Percentiles rank a stretch among this genome's conserved stretches.
Evolutionary conservation across 306 rosid genomes (phyloP).

Genomic region (Vigna mungo): DNA sequence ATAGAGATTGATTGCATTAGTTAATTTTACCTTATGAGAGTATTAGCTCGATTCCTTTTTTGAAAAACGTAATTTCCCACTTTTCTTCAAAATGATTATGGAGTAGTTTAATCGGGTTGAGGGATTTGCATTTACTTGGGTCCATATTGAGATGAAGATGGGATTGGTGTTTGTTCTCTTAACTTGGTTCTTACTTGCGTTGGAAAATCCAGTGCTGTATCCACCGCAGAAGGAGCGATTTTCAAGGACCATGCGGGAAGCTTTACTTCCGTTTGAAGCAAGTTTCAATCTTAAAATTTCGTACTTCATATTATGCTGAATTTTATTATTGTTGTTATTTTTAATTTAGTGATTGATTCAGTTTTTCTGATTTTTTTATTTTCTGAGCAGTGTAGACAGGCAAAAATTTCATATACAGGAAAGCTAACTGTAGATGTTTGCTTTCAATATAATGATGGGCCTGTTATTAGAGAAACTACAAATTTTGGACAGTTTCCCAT

Average conservation of each 20-base stretch:
- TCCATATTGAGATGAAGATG: neutral
- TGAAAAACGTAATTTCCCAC: too few relatives aligned
- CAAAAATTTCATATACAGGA: constrained; percentile 75
- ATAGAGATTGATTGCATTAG: neutral
- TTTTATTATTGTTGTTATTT: neutral
- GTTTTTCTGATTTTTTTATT: constrained; percentile 1
- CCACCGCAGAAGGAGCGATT: constrained; percentile 59
- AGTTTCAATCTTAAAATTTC: constrained; percentile 43
- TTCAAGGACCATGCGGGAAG: neutral
- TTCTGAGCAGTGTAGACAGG: constrained; percentile 81
- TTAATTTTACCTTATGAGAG: neutral
- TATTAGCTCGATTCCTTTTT: neutral
- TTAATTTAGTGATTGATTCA: constrained; percentile 32
- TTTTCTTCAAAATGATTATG: neutral
- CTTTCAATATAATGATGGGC: constrained; percentile 59
- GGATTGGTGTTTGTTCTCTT: constrained; percentile 57
- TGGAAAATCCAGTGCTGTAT: constrained; percentile 60
- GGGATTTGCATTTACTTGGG: neutral
- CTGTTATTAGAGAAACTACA: constrained; percentile 55
- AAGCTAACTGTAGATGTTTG: constrained; percentile 63
- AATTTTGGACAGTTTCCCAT: constrained; percentile 80
- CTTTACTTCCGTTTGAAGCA: constrained; percentile 69
- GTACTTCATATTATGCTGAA: neutral
- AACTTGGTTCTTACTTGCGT: constrained; percentile 66
- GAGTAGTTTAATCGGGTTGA: neutral